Conservation (phyloP, 805 yeast species). For the Candida succiphila region DNA sequence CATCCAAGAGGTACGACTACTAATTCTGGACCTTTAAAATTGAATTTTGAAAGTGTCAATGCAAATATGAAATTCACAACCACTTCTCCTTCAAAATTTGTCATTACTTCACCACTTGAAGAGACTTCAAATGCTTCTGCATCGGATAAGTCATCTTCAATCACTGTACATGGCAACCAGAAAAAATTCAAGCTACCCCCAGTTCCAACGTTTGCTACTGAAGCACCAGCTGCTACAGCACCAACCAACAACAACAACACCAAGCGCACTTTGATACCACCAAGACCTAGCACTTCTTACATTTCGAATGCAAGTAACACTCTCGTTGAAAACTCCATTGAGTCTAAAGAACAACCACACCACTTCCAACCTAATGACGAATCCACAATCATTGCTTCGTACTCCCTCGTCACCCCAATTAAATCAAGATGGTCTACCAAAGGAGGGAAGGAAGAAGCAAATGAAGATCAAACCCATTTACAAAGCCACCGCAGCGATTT, state of each 20-base stretch:
- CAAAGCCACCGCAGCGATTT: no score
- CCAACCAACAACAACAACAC: no score
- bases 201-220: slow-evolving; percentile 13
- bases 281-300: background rate
- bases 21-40: background rate
- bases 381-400: no score
- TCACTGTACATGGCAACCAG: background rate
- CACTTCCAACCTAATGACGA: no score
- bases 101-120: slow-evolving; percentile 3
- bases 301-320: no score
- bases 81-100: slow-evolving; percentile 21
- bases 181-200: slow-evolving; percentile 18
- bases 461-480: no score
- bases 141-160: background rate
- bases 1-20: slow-evolving; percentile 2
- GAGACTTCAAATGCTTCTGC: slow-evolving; percentile 2
- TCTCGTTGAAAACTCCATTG: background rate
- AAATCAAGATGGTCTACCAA: no score
- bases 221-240: slow-evolving; percentile 1
- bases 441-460: no score
- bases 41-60: background rate
- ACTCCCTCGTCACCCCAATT: no score
- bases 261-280: slow-evolving; percentile 3
- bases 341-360: no score
- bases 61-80: background rate